Evolutionary conservation across 768 basidiomycete species (phyloP).

Genomic region (Candolleomyces eurysporus): DNA sequence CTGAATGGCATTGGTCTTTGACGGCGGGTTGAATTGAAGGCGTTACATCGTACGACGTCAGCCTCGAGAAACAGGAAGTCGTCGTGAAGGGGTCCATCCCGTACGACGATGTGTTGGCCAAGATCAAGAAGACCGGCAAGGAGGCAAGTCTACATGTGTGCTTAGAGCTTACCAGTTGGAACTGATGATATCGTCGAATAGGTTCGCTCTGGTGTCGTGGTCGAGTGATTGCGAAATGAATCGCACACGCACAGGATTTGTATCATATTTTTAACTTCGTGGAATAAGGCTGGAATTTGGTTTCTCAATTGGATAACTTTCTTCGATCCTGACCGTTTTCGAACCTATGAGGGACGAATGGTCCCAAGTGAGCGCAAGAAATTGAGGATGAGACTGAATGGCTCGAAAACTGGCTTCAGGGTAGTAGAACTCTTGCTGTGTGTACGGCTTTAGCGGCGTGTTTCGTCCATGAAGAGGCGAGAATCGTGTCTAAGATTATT

Average conservation of each 20-base stretch:
- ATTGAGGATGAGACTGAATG: too few relatives aligned
- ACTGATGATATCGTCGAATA: constrained; percentile 2
- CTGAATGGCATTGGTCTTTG: background rate
- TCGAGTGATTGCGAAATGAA: constrained; percentile 27
- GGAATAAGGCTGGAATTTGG: too few relatives aligned
- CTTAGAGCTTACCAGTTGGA: background rate
- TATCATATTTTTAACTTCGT: too few relatives aligned
- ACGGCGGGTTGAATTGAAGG: constrained; percentile 33
- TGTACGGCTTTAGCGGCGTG: too few relatives aligned
- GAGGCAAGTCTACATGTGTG: constrained; percentile 48
- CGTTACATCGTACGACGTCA: constrained; percentile 56
- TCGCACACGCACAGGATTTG: background rate
- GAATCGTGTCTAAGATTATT: too few relatives aligned
- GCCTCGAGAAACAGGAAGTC: constrained; percentile 71
- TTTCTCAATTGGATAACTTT: too few relatives aligned
- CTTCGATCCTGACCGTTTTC: background rate
- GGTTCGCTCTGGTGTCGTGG: constrained; percentile 45
- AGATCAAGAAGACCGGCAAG: constrained; percentile 91
- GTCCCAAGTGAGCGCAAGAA: too few relatives aligned
- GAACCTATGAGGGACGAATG: background rate
- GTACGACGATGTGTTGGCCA: constrained; percentile 66
- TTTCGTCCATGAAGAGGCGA: too few relatives aligned
- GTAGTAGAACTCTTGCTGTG: too few relatives aligned
- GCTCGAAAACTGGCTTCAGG: too few relatives aligned
- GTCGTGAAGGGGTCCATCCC: constrained; percentile 56